Evolutionary conservation across 495 filamentous ascomycete genomes (phyloP).

Genomic region (Neurospora sp.): DNA sequence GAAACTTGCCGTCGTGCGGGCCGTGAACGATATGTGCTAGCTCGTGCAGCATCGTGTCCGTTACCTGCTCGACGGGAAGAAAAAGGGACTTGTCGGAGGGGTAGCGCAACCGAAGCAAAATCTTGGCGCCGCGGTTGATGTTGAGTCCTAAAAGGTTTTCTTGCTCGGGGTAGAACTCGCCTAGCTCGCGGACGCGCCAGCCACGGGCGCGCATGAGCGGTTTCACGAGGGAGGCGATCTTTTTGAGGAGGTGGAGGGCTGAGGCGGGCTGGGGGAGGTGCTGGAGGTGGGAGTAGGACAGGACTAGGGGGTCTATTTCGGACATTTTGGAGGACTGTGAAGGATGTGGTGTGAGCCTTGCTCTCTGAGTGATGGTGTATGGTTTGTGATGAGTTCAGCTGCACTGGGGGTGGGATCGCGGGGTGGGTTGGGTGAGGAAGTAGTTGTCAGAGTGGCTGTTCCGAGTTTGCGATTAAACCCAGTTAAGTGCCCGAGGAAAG

Average conservation of each 20-base stretch:
- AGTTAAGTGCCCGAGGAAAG: not conserved
- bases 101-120: conserved; percentile 77
- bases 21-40: conserved; percentile 80
- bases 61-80: conserved; percentile 64
- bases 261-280: conserved; percentile 62
- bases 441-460: no score
- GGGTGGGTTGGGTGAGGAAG: not conserved
- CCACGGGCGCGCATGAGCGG: conserved; percentile 83
- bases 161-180: conserved; percentile 76
- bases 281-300: conserved; percentile 69
- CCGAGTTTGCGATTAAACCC: no score
- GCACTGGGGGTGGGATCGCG: not conserved
- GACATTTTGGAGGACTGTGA: conserved; percentile 36
- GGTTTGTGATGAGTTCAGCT: not conserved
- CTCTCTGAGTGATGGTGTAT: not conserved
- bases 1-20: conserved; percentile 73
- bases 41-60: conserved; percentile 95
- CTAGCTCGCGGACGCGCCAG: conserved; percentile 72
- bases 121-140: conserved; percentile 61
- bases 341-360: not conserved
- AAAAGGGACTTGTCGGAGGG: conserved; percentile 67
- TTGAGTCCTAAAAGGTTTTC: conserved; percentile 75
- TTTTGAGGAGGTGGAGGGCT: conserved; percentile 72
- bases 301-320: conserved; percentile 60
- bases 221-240: conserved; percentile 83